These are phyloP conservation scores for Beauveria pseudobassiana DNA, from an alignment of 2,329 filamentous ascomycete species.

Conservation along the genomic window DNA sequence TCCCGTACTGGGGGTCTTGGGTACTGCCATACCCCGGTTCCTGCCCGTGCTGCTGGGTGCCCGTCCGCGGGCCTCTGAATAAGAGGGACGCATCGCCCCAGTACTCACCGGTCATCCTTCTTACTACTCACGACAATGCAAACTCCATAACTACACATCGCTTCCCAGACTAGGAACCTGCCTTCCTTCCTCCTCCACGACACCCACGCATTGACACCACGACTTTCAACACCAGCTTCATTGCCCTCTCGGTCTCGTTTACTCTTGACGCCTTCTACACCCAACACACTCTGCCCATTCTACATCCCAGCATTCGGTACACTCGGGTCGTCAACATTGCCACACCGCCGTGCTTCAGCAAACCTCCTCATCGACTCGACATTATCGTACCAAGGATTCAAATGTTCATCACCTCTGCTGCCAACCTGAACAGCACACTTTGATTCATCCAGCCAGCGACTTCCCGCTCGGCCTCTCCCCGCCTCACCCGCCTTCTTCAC, in stretches of 20 bases:
- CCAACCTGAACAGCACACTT: slow-evolving; percentile 11
- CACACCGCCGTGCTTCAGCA: not conserved
- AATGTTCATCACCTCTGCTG: slow-evolving; percentile 4
- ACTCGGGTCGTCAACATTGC: not conserved
- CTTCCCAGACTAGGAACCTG: slow-evolving; percentile 17
- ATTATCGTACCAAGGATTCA: not conserved
- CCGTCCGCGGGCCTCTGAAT: slow-evolving; percentile 6
- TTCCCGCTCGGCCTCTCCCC: slow-evolving; percentile 11
- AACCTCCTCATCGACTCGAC: not conserved
- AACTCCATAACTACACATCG: slow-evolving; percentile 18
- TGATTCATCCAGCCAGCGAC: slow-evolving; percentile 7
- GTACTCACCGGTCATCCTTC: slow-evolving; percentile 22
- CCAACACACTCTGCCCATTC: not conserved
- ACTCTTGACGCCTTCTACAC: not conserved
- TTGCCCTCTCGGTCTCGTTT: not conserved
- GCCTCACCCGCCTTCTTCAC: slow-evolving; percentile 13
- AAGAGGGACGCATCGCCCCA: slow-evolving; percentile 12
- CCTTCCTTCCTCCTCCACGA: slow-evolving; percentile 14
- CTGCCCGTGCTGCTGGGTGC: slow-evolving; percentile 7
- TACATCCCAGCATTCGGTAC: not conserved
- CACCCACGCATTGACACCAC: not conserved
- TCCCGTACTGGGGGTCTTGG: slow-evolving; percentile 6
- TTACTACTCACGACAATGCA: slow-evolving; percentile 14
- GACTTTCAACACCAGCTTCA: not conserved
- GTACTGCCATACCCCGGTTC: slow-evolving; percentile 8